A percentile compares a stretch with the other conserved stretches of the same genome.
Evolutionary conservation across 2,329 filamentous ascomycete species (phyloP).

Genomic region (Westerdykella sp.): DNA sequence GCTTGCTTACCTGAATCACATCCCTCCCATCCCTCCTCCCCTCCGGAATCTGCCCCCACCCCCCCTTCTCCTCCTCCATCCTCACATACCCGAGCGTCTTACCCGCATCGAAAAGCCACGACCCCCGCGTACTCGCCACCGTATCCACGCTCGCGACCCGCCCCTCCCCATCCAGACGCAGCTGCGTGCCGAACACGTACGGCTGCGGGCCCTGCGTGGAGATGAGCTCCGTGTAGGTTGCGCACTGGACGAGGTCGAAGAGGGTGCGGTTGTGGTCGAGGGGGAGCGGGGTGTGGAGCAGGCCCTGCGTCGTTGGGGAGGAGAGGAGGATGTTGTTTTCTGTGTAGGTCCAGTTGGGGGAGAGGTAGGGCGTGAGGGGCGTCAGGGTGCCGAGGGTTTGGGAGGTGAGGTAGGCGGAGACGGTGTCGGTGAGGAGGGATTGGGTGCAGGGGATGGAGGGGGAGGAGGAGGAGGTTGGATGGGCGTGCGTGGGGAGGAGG

Average conservation of each 20-base stretch:
- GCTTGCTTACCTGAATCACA: conserved; percentile 1
- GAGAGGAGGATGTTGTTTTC: conserved; percentile 15
- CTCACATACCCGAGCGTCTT: conserved; percentile 16
- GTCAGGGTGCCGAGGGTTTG: conserved; percentile 11
- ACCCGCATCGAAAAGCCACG: conserved; percentile 19
- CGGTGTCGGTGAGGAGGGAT: conserved; percentile 6
- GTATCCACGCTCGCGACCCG: conserved; percentile 12
- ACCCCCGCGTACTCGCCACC: conserved; percentile 11
- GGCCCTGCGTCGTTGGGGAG: not conserved
- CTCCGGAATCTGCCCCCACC: conserved; percentile 11
- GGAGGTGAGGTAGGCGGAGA: conserved; percentile 14
- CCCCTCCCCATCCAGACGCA: conserved; percentile 4
- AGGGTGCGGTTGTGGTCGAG: conserved; percentile 19
- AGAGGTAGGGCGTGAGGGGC: conserved; percentile 5
- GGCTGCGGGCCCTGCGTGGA: conserved; percentile 11
- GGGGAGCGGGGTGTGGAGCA: conserved; percentile 12
- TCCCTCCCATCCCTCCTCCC: conserved; percentile 7
- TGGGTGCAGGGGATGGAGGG: conserved; percentile 8
- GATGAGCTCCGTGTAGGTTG: conserved; percentile 19
- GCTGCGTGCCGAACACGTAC: conserved; percentile 16
- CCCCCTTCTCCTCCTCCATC: conserved; percentile 3
- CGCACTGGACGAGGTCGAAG: conserved; percentile 15
- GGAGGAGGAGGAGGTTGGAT: conserved; percentile 4
- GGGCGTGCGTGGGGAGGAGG: not conserved
- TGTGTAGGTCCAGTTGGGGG: conserved; percentile 10